Evolutionary conservation across 2,329 filamentous ascomycete genomes (phyloP).

Genomic region (Pezizomycotina sp.): DNA sequence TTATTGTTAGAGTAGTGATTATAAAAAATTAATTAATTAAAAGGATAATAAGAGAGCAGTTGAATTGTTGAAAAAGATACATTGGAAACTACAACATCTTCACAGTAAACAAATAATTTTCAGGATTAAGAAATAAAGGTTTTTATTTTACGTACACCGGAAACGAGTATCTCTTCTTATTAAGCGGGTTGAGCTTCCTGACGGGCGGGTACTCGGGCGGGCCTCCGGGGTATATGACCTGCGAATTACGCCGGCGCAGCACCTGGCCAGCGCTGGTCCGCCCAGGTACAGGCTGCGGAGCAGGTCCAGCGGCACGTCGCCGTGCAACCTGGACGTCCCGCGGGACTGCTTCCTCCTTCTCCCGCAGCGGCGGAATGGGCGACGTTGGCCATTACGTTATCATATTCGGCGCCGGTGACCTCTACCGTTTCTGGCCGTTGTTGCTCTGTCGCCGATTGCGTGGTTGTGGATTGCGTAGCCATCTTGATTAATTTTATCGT

Average conservation of each 20-base stretch:
- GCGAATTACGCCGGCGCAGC: conserved; percentile 18
- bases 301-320: conserved; percentile 12
- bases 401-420: too few relatives aligned
- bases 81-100: not conserved
- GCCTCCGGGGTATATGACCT: conserved; percentile 18
- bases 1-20: not conserved
- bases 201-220: conserved; percentile 22
- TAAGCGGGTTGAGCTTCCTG: conserved; percentile 21
- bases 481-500: too few relatives aligned
- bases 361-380: too few relatives aligned
- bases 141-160: conserved; percentile 23
- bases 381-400: too few relatives aligned
- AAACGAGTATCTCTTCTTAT: conserved; percentile 25
- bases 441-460: too few relatives aligned
- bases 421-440: too few relatives aligned
- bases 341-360: too few relatives aligned
- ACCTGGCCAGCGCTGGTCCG: conserved; percentile 1
- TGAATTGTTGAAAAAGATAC: not conserved
- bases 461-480: too few relatives aligned
- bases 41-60: too few relatives aligned
- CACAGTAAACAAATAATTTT: not conserved
- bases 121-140: conserved; percentile 1
- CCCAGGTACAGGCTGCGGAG: conserved; percentile 12
- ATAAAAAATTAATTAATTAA: not conserved
- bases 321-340: too few relatives aligned